Base-by-base conservation (phyloP, 2,329 filamentous ascomycete genomes). In the Rhynchosporium graminicola region DNA sequence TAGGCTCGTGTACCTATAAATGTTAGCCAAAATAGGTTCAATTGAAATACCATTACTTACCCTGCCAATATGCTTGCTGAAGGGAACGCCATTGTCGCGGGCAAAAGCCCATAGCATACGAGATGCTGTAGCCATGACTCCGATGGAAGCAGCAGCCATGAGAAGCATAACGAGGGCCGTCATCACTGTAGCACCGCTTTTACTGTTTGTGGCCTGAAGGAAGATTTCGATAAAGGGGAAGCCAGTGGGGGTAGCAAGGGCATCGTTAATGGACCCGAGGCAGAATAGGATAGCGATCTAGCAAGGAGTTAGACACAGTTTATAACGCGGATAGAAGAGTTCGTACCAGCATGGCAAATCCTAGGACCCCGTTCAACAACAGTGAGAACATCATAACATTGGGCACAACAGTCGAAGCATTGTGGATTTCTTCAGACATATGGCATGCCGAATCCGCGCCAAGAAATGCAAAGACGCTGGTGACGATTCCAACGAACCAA, bases 141-240 rank as follows among this genome's bases (percentile, higher is more conserved):
- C 65, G 36, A 67, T 61, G 7, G 80, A 77, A 55, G 80, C 7
- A 73, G 75, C 63, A 76, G 75, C 12, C 42, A 78, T 67, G 1
- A 78, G 68, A 66, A 28, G 71, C 10, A 65, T n/a, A 1, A 72
- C 55, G n/a, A 69, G 59, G 7, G 58, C 33, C 10, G 63, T 61
- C 68, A 72, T 71, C 20, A 56, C 52, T 28, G 76, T 77, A 8
- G 77, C 72, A 3, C 73, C 78, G 4, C 73, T 72, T 20, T 75
- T 68, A 38, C 74, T 76, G 1, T 76, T 70, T 3, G 78, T 77
- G 2, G 77, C 77, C 54, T 80, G 76, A 57, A 76, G 75, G 59
- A 81, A 86, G 28, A 86, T 79, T 56, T 84, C 77, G 68, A 88
- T 86, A 65, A 86, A 85, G 0, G 86, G 84, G 54, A 82, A 84